phyloP scores from a whole-genome alignment of 2,329 filamentous ascomycete genomes.

The Cladosporium sphaerospermum region DNA sequence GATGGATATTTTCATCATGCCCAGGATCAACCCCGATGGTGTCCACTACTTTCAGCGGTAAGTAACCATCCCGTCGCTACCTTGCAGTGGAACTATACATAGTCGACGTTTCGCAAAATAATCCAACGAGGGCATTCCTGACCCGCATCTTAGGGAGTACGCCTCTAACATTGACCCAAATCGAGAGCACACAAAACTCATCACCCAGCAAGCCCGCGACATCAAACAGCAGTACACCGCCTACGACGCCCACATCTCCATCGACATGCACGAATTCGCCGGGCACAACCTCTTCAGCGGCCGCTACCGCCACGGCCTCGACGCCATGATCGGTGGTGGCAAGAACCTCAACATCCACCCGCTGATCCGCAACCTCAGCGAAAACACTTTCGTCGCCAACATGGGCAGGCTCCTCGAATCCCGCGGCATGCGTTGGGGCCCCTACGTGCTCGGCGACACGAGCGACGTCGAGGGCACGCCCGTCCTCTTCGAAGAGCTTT shows the following conservation, averaged over 20 bases:
- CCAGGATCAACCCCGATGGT: constrained; percentile 17
- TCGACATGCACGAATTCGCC: constrained; percentile 34
- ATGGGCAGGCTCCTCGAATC: constrained; percentile 27
- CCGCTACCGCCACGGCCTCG: constrained; percentile 30
- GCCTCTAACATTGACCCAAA: constrained; percentile 23
- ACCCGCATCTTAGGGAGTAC: constrained; percentile 12
- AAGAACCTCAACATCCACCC: constrained; percentile 34
- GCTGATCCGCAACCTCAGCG: constrained; percentile 29
- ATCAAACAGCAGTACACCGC: constrained; percentile 29
- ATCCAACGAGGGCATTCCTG: not conserved
- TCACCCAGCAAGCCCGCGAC: constrained; percentile 24
- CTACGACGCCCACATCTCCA: constrained; percentile 30
- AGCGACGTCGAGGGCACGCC: constrained; percentile 22
- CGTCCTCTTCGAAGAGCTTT: constrained; percentile 25
- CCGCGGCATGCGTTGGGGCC: constrained; percentile 29
- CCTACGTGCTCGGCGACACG: constrained; percentile 26
- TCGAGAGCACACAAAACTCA: constrained; percentile 25
- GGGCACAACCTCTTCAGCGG: constrained; percentile 24
- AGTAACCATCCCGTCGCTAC: not conserved
- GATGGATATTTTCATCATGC: constrained; percentile 15
- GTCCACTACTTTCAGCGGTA: constrained; percentile 22
- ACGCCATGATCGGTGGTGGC: constrained; percentile 32
- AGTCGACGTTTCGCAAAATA: not conserved
- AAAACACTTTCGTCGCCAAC: constrained; percentile 29
- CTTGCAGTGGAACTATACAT: too few species aligned